phyloP scores from a whole-genome alignment of 2,329 filamentous ascomycete genomes.

The Colletotrichum sidae region DNA sequence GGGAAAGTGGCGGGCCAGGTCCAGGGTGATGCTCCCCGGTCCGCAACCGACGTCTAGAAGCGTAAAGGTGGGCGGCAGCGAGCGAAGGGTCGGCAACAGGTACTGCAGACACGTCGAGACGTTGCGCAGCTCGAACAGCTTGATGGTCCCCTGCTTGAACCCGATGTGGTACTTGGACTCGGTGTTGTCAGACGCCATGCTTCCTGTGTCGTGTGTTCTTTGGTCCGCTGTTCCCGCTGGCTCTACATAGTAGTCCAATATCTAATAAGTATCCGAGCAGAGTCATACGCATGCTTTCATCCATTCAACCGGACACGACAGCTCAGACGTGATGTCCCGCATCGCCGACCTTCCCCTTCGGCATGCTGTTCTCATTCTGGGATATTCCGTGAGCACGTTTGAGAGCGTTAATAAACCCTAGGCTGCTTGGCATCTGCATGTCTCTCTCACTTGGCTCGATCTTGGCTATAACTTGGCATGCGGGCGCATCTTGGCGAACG shows the following conservation, averaged over 20 bases:
- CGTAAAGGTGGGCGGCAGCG: slow-evolving; percentile 42
- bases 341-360: neutral
- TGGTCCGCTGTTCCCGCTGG: too few species aligned
- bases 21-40: slow-evolving; percentile 55
- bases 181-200: slow-evolving; percentile 9
- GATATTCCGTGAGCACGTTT: slow-evolving; percentile 16
- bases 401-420: slow-evolving; percentile 14
- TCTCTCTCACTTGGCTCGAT: slow-evolving; percentile 1
- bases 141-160: slow-evolving; percentile 27
- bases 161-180: slow-evolving; percentile 27
- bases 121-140: slow-evolving; percentile 27
- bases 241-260: too few species aligned
- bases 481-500: neutral
- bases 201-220: neutral
- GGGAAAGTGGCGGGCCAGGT: slow-evolving; percentile 51
- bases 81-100: slow-evolving; percentile 49
- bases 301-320: too few species aligned
- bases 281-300: neutral
- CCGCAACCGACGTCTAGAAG: slow-evolving; percentile 58
- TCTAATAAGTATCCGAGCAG: slow-evolving; percentile 6
- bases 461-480: neutral
- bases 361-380: neutral
- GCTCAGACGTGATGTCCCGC: neutral
- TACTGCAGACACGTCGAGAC: slow-evolving; percentile 28
- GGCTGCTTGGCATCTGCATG: slow-evolving; percentile 18